Evolutionary conservation across 2,329 filamentous ascomycete species (phyloP), one percentile per base, ranked within the genome.

Genomic region (Aspergillus fructus): DNA sequence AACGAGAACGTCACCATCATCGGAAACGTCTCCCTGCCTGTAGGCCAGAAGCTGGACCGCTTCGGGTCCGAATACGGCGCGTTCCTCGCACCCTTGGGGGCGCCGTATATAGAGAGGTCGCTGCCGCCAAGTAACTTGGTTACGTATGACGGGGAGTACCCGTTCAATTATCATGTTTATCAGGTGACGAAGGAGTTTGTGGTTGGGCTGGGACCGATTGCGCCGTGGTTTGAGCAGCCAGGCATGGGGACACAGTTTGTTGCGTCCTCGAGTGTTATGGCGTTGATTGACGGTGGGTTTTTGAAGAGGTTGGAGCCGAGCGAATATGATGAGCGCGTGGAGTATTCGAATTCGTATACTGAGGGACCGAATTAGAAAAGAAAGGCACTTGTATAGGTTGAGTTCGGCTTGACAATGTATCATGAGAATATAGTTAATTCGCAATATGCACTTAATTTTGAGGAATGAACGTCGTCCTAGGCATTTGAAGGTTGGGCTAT

Each of bases 91-190:
- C 78, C 79, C 5, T 73, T 77, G 45, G 76, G 74, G 2, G 75
- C 79, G 19, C 78, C 79, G 2, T 83, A 79, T 58, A 75, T 76
- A 21, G 76, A 82, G 65, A 66, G 80, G 19, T 68, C 79, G 3
- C 65, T 83, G 34, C 79, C 81, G 3, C 81, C 80, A 0, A 74
- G 66, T 24, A 82, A 76, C 59, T 66, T 82, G 8, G 70, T 74
- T 21, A 76, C 75, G 2, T 69, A 70, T 39, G 62, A 70, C 47
- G 63, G 67, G 3, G 59, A 64, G 2, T 78, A 76, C 45, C 79
- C 79, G 1, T 80, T 76, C 64, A 81, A 79, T 57, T 83, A 83
- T 61, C 74, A 79, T 52, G 70, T 82, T 0, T 83, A 82, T 64
- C 63, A 73, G 19, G 79, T 83, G 4, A 61, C 68, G 5, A 72